Percentiles rank a stretch among this genome's conserved stretches.
Conservation (phyloP, 2,329 filamentous ascomycete species). For the Pseudogymnoascus sp. region DNA sequence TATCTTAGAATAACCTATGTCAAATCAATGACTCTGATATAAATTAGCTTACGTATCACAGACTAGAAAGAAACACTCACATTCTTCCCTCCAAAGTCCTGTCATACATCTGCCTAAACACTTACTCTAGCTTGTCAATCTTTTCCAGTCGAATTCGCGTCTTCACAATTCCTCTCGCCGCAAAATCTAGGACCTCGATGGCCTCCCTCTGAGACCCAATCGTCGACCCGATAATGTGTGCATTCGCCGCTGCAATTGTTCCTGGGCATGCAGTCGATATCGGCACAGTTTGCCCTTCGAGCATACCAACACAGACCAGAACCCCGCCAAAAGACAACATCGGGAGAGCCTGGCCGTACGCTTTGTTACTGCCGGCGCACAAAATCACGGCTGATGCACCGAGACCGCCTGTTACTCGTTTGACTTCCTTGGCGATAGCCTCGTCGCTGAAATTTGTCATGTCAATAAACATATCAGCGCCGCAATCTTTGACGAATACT, state of each 20-base stretch:
- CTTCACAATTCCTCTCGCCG: constrained; percentile 40
- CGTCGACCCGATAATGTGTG: constrained; percentile 40
- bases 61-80: not conserved
- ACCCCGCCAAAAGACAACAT: constrained; percentile 43
- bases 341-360: constrained; percentile 41
- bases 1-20: not conserved
- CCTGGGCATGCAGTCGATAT: constrained; percentile 40
- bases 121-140: constrained; percentile 39
- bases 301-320: constrained; percentile 46
- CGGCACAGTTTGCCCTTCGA: constrained; percentile 33
- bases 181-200: constrained; percentile 41
- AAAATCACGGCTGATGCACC: constrained; percentile 57
- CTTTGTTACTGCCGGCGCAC: constrained; percentile 42
- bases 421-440: constrained; percentile 40
- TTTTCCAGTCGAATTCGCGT: constrained; percentile 37
- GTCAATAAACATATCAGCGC: constrained; percentile 60
- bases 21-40: not conserved
- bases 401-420: constrained; percentile 45
- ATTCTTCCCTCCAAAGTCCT: not conserved
- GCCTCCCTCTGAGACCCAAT: constrained; percentile 46
- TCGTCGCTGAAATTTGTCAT: constrained; percentile 47
- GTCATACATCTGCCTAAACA: constrained; percentile 37
- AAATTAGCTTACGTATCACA: not conserved
- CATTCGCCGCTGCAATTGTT: constrained; percentile 34
- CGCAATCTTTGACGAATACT: constrained; percentile 48